A percentile compares a stretch with the other conserved stretches of the same genome.
phyloP scores from a whole-genome alignment of 31 red algal species.

The Porphyra umbilicalis region DNA sequence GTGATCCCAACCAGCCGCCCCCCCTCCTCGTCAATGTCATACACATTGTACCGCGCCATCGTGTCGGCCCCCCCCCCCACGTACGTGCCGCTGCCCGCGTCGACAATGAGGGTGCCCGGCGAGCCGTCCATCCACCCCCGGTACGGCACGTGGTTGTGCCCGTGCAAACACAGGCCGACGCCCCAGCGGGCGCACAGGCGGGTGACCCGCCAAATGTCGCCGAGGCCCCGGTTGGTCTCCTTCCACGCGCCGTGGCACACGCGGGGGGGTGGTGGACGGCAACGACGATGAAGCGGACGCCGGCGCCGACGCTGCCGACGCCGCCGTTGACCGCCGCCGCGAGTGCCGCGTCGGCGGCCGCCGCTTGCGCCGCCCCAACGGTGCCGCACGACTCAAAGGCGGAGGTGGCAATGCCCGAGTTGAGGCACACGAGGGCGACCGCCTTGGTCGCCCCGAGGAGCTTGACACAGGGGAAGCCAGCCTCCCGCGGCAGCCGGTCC shows the following conservation, averaged over 20 bases:
- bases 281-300: not conserved
- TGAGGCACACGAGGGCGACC: not conserved
- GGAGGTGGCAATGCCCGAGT: not conserved
- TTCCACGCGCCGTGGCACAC: not conserved
- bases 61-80: constrained; percentile 6
- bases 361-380: not conserved
- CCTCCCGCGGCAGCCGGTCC: not conserved
- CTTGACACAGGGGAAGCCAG: not conserved
- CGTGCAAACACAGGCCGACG: constrained; percentile 22
- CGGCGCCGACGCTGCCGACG: not conserved
- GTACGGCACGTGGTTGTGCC: constrained; percentile 44
- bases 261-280: not conserved
- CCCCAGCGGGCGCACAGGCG: not conserved
- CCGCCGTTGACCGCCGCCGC: not conserved
- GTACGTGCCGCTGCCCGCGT: constrained; percentile 24
- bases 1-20: not conserved
- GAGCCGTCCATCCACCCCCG: constrained; percentile 20
- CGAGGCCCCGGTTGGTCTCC: not conserved
- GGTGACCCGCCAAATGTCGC: not conserved
- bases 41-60: constrained; percentile 30
- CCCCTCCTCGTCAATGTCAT: constrained; percentile 17
- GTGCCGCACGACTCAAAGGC: not conserved
- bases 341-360: not conserved
- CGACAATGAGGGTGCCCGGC: constrained; percentile 16
- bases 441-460: not conserved